Percentiles rank a stretch among this genome's conserved stretches.
Evolutionary conservation across 306 rosid species (phyloP).

Genomic region (Lupinus albus): DNA sequence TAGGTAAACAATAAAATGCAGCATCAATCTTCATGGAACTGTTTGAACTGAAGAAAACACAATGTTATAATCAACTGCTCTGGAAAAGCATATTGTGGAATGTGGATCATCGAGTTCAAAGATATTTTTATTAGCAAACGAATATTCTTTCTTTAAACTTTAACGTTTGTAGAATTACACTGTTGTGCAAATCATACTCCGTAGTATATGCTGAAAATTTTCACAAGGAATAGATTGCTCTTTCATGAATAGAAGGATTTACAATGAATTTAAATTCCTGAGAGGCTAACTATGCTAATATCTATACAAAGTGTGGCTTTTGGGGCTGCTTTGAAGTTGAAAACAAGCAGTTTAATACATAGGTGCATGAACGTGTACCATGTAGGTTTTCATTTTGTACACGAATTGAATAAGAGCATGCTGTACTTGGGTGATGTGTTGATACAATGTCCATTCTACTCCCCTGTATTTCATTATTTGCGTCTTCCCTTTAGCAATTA

Average conservation of each 20-base stretch:
- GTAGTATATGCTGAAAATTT: neutral
- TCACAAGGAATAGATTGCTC: neutral
- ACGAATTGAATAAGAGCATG: slow-evolving; percentile 26
- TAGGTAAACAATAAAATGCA: too few relatives aligned
- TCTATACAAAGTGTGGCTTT: neutral
- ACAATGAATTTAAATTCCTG: neutral
- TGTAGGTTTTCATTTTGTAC: neutral
- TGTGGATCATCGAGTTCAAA: neutral
- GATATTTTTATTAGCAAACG: neutral
- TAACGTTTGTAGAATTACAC: neutral
- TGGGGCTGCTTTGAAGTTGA: neutral
- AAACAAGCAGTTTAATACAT: slow-evolving; percentile 6
- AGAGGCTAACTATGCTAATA: neutral
- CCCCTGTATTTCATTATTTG: slow-evolving; percentile 27
- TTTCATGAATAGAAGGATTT: neutral
- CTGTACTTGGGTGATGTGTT: slow-evolving; percentile 19
- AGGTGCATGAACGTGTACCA: neutral
- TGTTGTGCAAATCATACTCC: neutral
- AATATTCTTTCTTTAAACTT: neutral
- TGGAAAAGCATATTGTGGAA: neutral
- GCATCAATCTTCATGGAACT: neutral
- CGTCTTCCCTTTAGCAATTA: slow-evolving; percentile 40
- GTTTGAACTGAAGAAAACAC: neutral
- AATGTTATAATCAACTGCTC: neutral
- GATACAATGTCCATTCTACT: slow-evolving; percentile 18